Conservation (phyloP, 352 stramenopile species). For the Saprolegnia diclina region DNA sequence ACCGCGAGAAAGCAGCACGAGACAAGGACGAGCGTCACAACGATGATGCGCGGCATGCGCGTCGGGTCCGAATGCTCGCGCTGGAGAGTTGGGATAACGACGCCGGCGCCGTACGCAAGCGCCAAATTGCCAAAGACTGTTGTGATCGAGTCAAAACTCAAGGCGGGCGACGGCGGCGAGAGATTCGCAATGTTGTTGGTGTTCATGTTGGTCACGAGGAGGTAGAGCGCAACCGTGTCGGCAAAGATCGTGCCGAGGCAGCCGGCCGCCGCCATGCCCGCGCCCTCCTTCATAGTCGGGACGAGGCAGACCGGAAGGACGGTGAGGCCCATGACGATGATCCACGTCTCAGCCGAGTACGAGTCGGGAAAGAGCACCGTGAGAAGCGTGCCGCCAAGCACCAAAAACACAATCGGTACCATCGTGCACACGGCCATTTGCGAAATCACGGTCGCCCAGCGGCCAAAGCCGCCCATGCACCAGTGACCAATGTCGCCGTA, state of each 20-base stretch:
- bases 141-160: slow-evolving; percentile 13
- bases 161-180: not conserved
- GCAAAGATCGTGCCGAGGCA: slow-evolving; percentile 25
- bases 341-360: slow-evolving; percentile 16
- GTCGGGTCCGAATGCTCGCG: slow-evolving; percentile 24
- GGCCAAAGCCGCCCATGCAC: slow-evolving; percentile 24
- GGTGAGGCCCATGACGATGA: slow-evolving; percentile 27
- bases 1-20: slow-evolving; percentile 32
- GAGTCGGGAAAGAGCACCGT: slow-evolving; percentile 11
- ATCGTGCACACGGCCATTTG: slow-evolving; percentile 26
- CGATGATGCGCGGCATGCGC: slow-evolving; percentile 24
- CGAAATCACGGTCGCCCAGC: slow-evolving; percentile 13
- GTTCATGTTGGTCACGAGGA: slow-evolving; percentile 18
- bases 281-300: slow-evolving; percentile 28
- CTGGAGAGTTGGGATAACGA: slow-evolving; percentile 25
- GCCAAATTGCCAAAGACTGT: slow-evolving; percentile 23
- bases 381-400: slow-evolving; percentile 22
- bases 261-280: slow-evolving; percentile 13
- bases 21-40: slow-evolving; percentile 18
- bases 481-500: slow-evolving; percentile 26
- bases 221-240: slow-evolving; percentile 17
- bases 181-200: slow-evolving; percentile 5
- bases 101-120: slow-evolving; percentile 25
- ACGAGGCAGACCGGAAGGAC: slow-evolving; percentile 25
- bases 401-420: slow-evolving; percentile 23